Base-by-base conservation (phyloP, 805 yeast species). In the Starmerella bombi region DNA sequence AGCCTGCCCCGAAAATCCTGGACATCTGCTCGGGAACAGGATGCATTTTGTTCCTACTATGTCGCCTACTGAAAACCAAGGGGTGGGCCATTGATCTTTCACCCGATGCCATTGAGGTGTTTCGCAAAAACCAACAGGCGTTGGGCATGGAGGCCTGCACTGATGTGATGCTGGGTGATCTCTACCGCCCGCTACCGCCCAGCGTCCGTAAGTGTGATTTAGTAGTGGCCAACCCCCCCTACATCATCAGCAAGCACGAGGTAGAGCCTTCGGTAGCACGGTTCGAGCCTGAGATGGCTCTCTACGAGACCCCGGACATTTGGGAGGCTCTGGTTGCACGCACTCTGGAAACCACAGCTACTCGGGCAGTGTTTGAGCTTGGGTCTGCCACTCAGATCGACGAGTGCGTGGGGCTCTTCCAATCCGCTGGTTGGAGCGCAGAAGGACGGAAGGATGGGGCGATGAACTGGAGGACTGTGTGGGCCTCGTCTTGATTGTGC, bases 11-110 rank as follows among this genome's bases (percentile, higher is more conserved):
- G 18, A 50, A 42, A 2, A 58, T 76, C 2, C 46, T 80, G 7
- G 96, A 86, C 60, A 64, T 82, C 21, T 85, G 95, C 49, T 72
- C 94, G 0, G 96, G 96, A 0, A 65, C 88, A 0, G 98, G 97
- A 0, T 88, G 97, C 55, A 72, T 91, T 1, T 52, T 57, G 10
- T 52, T 57, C 19, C 32, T 62, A 9, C 45, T 50, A 3, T 31
- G 40, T 12, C 37, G 49, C 16, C 32, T 43, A 25, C 10, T 34
- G 16, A 44, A 44, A 3, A 85, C 75, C 0, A 56, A 75, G 2
- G 94, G 84, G 51, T 54, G 72, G 2, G 76, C 80, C 4, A 48
- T 51, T 0, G 50, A 51, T 2, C 86, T 93, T 0, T 43, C 77
- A 0, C 47, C 46, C 0, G 54, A 80, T n/a, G 69, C 84, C 0